phyloP scores from a whole-genome alignment of 306 rosid species.

The Cicer cuneatum region DNA sequence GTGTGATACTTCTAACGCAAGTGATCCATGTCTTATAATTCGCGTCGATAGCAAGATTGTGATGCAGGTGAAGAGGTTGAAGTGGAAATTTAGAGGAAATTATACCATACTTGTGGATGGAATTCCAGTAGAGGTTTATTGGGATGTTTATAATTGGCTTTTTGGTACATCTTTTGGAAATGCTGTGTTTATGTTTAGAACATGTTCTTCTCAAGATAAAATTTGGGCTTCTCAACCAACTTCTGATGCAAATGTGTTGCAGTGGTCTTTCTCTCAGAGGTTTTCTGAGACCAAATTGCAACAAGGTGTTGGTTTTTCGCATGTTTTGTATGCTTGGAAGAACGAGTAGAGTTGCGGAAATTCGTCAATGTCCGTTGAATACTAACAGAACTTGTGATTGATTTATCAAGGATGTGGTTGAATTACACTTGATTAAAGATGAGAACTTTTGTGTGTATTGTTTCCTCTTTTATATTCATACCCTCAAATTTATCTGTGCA shows the following conservation, averaged over 20 bases:
- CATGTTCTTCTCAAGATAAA: constrained; percentile 79
- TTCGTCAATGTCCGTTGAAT: constrained; percentile 45
- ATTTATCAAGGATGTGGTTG: constrained; percentile 56
- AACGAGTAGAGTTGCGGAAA: constrained; percentile 60
- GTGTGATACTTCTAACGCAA: constrained; percentile 69
- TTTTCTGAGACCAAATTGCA: constrained; percentile 75
- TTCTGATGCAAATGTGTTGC: constrained; percentile 69
- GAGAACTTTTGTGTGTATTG: constrained; percentile 57
- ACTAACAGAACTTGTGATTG: constrained; percentile 66
- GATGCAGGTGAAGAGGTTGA: constrained; percentile 90
- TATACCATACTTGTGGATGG: constrained; percentile 88
- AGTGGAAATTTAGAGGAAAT: constrained; percentile 96
- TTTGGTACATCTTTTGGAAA: constrained; percentile 75
- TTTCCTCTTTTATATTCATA: constrained; percentile 43
- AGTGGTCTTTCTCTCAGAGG: constrained; percentile 90
- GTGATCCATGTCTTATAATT: constrained; percentile 71
- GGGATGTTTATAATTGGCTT: constrained; percentile 98
- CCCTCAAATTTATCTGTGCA: constrained; percentile 53
- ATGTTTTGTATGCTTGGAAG: constrained; percentile 94
- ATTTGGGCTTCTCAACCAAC: constrained; percentile 66
- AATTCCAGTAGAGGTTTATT: constrained; percentile 81
- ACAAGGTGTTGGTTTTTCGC: constrained; percentile 75
- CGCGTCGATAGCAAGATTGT: constrained; percentile 82
- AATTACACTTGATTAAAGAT: constrained; percentile 52
- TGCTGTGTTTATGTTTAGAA: constrained; percentile 95